phyloP scores from a whole-genome alignment of 495 filamentous ascomycete species.

The Xeromyces bisporus region DNA sequence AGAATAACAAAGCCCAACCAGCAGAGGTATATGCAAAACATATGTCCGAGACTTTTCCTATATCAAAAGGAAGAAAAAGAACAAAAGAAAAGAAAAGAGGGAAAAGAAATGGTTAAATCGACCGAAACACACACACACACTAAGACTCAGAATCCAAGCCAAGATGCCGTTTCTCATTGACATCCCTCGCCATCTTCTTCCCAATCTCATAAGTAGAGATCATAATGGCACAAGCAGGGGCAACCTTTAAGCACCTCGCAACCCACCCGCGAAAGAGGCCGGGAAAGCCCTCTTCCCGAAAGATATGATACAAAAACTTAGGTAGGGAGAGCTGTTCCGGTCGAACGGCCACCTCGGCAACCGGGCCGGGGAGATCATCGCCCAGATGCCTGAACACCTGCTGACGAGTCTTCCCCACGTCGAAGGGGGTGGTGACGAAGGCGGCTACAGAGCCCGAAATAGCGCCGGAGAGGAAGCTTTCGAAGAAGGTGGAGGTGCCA shows the following conservation, averaged over 20 bases:
- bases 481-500: slow-evolving; percentile 50
- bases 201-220: slow-evolving; percentile 94
- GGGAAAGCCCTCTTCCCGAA: slow-evolving; percentile 57
- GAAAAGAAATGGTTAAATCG: too few relatives aligned
- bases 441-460: slow-evolving; percentile 69
- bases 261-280: slow-evolving; percentile 86
- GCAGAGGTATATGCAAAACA: too few relatives aligned
- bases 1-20: too few relatives aligned
- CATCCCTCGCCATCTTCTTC: slow-evolving; percentile 66
- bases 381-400: slow-evolving; percentile 52
- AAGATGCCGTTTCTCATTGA: slow-evolving; percentile 48
- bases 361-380: slow-evolving; percentile 18
- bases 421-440: slow-evolving; percentile 86
- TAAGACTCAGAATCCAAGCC: too few relatives aligned
- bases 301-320: slow-evolving; percentile 73
- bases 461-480: slow-evolving; percentile 79
- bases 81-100: too few relatives aligned
- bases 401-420: slow-evolving; percentile 89
- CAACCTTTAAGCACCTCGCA: slow-evolving; percentile 82
- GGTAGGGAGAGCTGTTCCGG: slow-evolving; percentile 63
- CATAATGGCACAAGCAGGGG: slow-evolving; percentile 98
- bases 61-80: too few relatives aligned
- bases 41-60: too few relatives aligned
- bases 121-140: too few relatives aligned
- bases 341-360: slow-evolving; percentile 17